Base-by-base conservation (phyloP, 2,329 filamentous ascomycete species). In the Sclerotiophoma versabilis region DNA sequence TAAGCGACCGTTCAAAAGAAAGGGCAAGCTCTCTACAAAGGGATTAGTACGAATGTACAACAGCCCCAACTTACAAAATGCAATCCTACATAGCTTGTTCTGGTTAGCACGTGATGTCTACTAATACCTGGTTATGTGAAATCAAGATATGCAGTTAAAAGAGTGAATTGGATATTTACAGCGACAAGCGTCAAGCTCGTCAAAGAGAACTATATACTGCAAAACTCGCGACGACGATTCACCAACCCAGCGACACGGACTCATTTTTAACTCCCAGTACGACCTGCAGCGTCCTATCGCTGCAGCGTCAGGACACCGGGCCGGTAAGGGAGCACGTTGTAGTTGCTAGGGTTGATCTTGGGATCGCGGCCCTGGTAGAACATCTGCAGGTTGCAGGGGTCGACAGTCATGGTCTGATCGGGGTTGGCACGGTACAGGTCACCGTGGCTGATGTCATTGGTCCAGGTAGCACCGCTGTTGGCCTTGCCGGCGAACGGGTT, bases 401-500 rank as follows among this genome's bases (percentile, higher is more conserved):
- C 83, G 53, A 89, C 68, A 0, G 82, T 81, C 74, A 87, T 81
- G 1, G 84, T 89, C 76, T 89, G 81, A 63, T 89, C 86, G 2
- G 80, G 67, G 63, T 78, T 82, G 52, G 58, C 77, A 54, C 86
- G 80, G 51, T 88, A 65, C 33, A 88, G 69, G 57, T 89, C 87
- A 29, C 87, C 87, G 64, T 88, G 85, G 66, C 83, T 86, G 68
- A 89, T 87, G 55, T 87, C 84, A 68, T 87, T 83, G 39, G 85
- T 87, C 86, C 86, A 89, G 15, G 79, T 80, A 1, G 84, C 84
- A 30, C 84, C 86, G 43, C 81, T 87, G 75, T 88, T 89, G 23
- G 80, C 83, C 76, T 86, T 86, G 63, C 87, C 84, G n/a, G 86
- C 86, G 55, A 89, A 89, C 0, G 87, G 85, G n/a, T 71, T 75